These are phyloP conservation scores for Russula sp. DNA, from an alignment of 768 basidiomycete species.

Conservation along the genomic window DNA sequence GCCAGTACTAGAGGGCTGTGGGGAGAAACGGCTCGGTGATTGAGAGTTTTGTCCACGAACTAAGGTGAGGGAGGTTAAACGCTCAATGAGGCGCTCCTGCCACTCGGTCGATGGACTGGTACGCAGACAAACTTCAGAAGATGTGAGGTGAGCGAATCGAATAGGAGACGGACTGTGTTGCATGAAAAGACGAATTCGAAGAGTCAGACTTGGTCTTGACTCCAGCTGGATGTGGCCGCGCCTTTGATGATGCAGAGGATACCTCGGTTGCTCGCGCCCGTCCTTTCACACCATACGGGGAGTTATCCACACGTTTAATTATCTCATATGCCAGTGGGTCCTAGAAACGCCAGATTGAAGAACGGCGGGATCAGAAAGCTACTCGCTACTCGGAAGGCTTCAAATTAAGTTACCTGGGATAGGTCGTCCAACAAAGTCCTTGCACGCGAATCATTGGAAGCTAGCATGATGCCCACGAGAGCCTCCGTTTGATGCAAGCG, in stretches of 20 bases:
- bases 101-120: conserved; percentile 75
- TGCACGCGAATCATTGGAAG: conserved; percentile 36
- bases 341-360: conserved; percentile 28
- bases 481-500: conserved; percentile 89
- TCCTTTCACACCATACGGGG: conserved; percentile 70
- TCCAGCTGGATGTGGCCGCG: conserved; percentile 20
- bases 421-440: conserved; percentile 35
- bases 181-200: conserved; percentile 26
- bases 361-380: background rate
- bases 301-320: conserved; percentile 71
- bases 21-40: conserved; percentile 20
- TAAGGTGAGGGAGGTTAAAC: conserved; percentile 26
- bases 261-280: conserved; percentile 41
- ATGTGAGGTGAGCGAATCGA: background rate
- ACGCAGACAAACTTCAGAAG: background rate
- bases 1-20: background rate
- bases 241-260: conserved; percentile 23
- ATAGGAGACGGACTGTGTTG: conserved; percentile 50
- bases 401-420: conserved; percentile 24
- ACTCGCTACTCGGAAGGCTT: background rate
- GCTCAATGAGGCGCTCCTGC: conserved; percentile 57
- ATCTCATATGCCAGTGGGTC: conserved; percentile 78
- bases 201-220: conserved; percentile 21
- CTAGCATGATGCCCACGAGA: conserved; percentile 72
- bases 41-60: conserved; percentile 24